These are phyloP conservation scores for Dimargaris cristalligena DNA, from an alignment of 192 early-diverging fungal species.

Conservation along the genomic window DNA sequence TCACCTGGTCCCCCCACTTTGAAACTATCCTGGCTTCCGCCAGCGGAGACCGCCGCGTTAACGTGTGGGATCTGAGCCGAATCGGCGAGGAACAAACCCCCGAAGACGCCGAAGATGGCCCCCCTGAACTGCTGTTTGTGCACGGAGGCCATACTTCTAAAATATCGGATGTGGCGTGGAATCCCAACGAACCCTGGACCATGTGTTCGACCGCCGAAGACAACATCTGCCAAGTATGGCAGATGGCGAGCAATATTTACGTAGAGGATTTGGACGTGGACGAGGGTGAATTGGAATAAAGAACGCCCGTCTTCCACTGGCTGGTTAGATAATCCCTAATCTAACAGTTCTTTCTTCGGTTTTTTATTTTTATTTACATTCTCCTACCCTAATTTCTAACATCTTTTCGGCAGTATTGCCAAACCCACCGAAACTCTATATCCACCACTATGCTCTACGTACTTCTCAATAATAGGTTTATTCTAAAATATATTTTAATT, in stretches of 20 bases:
- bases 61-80: slow-evolving; percentile 86
- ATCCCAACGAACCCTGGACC: slow-evolving; percentile 83
- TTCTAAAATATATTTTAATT: no score
- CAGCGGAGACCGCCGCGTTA: slow-evolving; percentile 70
- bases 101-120: slow-evolving; percentile 95
- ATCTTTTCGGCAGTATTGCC: no score
- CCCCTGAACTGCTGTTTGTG: slow-evolving; percentile 94
- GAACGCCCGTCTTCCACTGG: no score
- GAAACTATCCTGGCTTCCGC: slow-evolving; percentile 86
- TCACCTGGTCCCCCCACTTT: slow-evolving; percentile 86
- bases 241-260: slow-evolving; percentile 66
- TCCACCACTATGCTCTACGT: no score
- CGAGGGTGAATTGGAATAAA: slow-evolving; percentile 9
- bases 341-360: no score
- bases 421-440: no score
- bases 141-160: slow-evolving; percentile 97
- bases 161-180: slow-evolving; percentile 93
- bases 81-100: slow-evolving; percentile 90
- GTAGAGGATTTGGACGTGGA: background rate
- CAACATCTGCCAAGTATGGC: slow-evolving; percentile 96
- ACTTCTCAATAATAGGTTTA: no score
- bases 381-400: no score
- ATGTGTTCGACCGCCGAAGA: slow-evolving; percentile 89
- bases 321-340: no score
- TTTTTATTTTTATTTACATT: no score